These are phyloP conservation scores for Diaporthe citriasiana DNA, from an alignment of 2,329 filamentous ascomycete species.

Conservation along the genomic window DNA sequence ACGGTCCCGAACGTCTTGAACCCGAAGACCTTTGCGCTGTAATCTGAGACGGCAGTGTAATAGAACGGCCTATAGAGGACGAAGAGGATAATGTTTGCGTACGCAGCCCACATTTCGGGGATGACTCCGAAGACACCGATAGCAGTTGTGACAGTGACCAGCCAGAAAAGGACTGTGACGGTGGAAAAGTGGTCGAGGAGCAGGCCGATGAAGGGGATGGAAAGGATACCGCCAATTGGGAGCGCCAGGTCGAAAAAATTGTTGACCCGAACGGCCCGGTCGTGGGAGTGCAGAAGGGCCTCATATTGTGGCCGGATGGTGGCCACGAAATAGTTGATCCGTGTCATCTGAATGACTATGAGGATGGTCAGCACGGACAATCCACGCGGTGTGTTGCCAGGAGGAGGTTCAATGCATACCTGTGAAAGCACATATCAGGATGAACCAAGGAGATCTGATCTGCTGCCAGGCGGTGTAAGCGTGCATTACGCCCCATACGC, in stretches of 20 bases:
- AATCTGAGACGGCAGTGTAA: conserved; percentile 92
- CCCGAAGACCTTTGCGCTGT: conserved; percentile 91
- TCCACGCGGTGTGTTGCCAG: background rate
- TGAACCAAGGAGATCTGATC: conserved; percentile 85
- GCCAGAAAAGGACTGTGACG: conserved; percentile 75
- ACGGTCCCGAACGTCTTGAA: conserved; percentile 94
- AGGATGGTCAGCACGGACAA: background rate
- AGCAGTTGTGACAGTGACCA: conserved; percentile 79
- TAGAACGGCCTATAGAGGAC: conserved; percentile 90
- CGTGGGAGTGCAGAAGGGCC: conserved; percentile 75
- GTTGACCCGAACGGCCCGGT: conserved; percentile 78
- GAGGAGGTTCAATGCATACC: conserved; percentile 52
- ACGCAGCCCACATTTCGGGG: conserved; percentile 77
- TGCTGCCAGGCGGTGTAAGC: conserved; percentile 78
- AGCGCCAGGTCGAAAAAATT: conserved; percentile 85
- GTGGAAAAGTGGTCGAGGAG: conserved; percentile 85
- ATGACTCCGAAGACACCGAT: conserved; percentile 85
- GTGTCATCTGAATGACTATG: conserved; percentile 76
- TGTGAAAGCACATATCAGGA: conserved; percentile 86
- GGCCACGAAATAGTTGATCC: conserved; percentile 94
- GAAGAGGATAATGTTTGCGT: conserved; percentile 83
- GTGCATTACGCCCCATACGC: conserved; percentile 91
- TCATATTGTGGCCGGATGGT: conserved; percentile 87
- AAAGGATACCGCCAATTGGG: conserved; percentile 85
- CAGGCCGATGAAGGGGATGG: conserved; percentile 87